These are phyloP conservation scores for Ajuga reptans DNA, from an alignment of 305 asterid genomes.

Conservation along the genomic window DNA sequence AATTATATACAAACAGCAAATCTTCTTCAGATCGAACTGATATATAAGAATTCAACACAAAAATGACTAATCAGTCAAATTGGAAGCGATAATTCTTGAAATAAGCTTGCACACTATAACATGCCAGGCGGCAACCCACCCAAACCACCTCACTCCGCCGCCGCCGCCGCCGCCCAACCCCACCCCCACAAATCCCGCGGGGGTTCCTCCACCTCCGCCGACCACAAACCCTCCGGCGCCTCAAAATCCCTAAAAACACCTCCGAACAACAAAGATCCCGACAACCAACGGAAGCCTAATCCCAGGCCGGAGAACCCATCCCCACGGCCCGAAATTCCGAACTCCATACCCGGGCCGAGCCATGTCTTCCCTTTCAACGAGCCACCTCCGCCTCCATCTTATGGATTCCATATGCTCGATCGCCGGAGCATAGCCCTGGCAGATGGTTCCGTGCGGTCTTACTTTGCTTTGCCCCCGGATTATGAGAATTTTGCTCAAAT, in stretches of 20 bases:
- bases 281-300: slow-evolving; percentile 20
- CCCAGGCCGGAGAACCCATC: slow-evolving; percentile 41
- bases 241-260: slow-evolving; percentile 31
- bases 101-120: not conserved
- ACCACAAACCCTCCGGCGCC: slow-evolving; percentile 25
- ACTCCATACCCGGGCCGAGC: slow-evolving; percentile 32
- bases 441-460: slow-evolving; percentile 87
- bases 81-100: not conserved
- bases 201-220: slow-evolving; percentile 36
- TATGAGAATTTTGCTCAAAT: slow-evolving; percentile 49
- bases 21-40: too few species aligned
- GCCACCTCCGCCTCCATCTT: slow-evolving; percentile 84
- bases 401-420: slow-evolving; percentile 88
- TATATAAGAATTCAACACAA: not conserved
- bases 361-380: slow-evolving; percentile 54
- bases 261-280: slow-evolving; percentile 21
- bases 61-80: not conserved
- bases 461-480: slow-evolving; percentile 76
- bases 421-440: slow-evolving; percentile 65
- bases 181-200: slow-evolving; percentile 49
- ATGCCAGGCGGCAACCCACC: slow-evolving; percentile 62
- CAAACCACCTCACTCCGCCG: slow-evolving; percentile 24
- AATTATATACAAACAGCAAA: too few species aligned
- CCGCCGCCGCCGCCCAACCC: slow-evolving; percentile 27
- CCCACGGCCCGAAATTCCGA: slow-evolving; percentile 38